phyloP scores from a whole-genome alignment of 208 protist genomes.

The Leishmania tarentolae region DNA sequence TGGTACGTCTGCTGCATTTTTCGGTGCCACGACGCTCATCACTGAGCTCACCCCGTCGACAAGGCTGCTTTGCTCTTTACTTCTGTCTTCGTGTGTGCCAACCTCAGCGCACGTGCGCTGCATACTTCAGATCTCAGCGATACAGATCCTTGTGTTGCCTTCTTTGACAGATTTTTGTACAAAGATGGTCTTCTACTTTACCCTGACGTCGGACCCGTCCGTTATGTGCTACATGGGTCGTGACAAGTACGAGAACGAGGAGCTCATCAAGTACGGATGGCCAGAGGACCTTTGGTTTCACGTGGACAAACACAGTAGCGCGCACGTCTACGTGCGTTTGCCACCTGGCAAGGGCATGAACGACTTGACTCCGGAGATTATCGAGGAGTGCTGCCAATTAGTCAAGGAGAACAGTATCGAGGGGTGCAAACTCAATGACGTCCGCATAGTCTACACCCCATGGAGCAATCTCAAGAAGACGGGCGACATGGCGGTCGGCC shows the following conservation, averaged over 20 bases:
- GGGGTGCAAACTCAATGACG: constrained; percentile 92
- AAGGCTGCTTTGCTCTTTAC: neutral
- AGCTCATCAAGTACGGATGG: constrained; percentile 97
- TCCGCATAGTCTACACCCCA: constrained; percentile 97
- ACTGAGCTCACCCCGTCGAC: neutral
- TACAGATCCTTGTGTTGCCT: neutral
- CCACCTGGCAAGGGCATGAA: constrained; percentile 90
- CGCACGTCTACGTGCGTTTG: constrained; percentile 98
- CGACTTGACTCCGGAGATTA: constrained; percentile 90
- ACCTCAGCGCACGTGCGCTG: neutral
- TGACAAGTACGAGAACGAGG: constrained; percentile 99
- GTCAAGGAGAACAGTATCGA: constrained; percentile 98
- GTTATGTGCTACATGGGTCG: constrained; percentile 97
- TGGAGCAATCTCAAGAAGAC: constrained; percentile 98
- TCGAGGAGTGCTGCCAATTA: constrained; percentile 97
- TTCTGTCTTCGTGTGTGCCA: neutral
- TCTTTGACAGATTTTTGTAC: neutral
- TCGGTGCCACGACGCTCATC: neutral
- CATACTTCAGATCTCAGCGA: neutral
- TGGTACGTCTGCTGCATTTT: neutral
- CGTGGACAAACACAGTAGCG: constrained; percentile 96
- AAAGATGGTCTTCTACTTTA: constrained; percentile 94
- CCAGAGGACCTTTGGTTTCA: constrained; percentile 99
- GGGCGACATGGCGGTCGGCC: constrained; percentile 95
- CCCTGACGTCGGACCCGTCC: constrained; percentile 81